phyloP scores from a whole-genome alignment of 768 basidiomycete species.

The Arthromyces matolae region DNA sequence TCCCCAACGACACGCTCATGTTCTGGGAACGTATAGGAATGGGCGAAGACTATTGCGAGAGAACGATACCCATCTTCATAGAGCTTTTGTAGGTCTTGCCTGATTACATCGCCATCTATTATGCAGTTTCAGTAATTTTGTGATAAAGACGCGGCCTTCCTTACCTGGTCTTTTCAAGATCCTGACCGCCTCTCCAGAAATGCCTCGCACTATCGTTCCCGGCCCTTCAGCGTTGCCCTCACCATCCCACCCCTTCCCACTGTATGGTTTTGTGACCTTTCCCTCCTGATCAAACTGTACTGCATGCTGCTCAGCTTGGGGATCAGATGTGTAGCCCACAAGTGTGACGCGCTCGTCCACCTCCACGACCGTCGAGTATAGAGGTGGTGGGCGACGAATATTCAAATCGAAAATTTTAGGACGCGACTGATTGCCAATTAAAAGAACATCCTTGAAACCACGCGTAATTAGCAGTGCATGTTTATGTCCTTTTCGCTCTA shows the following conservation, averaged over 20 bases:
- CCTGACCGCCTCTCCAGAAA: conserved; percentile 88
- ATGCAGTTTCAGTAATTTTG: conserved; percentile 5
- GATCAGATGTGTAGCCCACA: conserved; percentile 91
- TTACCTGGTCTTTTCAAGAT: conserved; percentile 72
- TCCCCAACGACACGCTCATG: conserved; percentile 75
- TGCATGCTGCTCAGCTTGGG: conserved; percentile 69
- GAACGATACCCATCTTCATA: conserved; percentile 84
- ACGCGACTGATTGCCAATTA: conserved; percentile 93
- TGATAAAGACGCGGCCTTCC: conserved; percentile 11
- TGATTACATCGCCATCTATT: conserved; percentile 51
- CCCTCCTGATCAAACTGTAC: conserved; percentile 75
- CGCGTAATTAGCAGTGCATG: conserved; percentile 90
- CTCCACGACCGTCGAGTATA: conserved; percentile 76
- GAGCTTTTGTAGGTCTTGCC: conserved; percentile 60
- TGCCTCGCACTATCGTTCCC: conserved; percentile 73
- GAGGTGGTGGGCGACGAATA: conserved; percentile 69
- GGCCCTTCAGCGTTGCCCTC: conserved; percentile 69
- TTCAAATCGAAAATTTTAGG: conserved; percentile 95
- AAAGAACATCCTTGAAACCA: conserved; percentile 87
- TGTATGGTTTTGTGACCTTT: conserved; percentile 60
- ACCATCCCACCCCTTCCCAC: conserved; percentile 77
- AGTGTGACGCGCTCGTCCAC: conserved; percentile 91
- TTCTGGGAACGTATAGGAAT: conserved; percentile 88
- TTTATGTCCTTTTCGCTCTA: conserved; percentile 91
- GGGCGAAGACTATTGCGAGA: conserved; percentile 83